These are phyloP conservation scores for Chimonanthus praecox DNA, from an alignment of 164 flowering plant genomes.

Conservation along the genomic window DNA sequence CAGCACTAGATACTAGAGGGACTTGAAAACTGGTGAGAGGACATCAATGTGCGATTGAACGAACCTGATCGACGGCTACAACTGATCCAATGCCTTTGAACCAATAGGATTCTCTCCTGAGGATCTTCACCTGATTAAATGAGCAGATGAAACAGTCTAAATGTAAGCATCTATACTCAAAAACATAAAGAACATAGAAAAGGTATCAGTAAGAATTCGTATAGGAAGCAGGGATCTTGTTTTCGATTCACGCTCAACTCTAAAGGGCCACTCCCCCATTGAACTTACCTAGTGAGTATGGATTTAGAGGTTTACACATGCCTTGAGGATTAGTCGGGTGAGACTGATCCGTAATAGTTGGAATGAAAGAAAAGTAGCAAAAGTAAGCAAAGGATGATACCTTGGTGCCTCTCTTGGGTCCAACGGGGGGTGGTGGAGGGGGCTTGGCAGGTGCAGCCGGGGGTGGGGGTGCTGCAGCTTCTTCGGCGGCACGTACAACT, in stretches of 20 bases:
- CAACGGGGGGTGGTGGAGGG: slow-evolving; percentile 83
- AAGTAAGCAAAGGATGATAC: slow-evolving; percentile 17
- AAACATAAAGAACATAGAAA: neutral
- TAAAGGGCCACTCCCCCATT: too few species aligned
- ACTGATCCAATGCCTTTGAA: slow-evolving; percentile 87
- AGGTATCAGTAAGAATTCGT: too few species aligned
- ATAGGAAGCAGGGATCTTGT: neutral
- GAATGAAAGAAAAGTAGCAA: neutral
- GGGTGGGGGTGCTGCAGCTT: slow-evolving; percentile 35
- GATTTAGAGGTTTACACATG: too few species aligned
- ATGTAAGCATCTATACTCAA: neutral
- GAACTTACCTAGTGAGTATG: too few species aligned
- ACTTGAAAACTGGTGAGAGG: too few species aligned
- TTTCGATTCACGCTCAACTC: too few species aligned
- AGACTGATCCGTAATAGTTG: neutral
- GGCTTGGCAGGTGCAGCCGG: slow-evolving; percentile 29
- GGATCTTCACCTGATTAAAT: slow-evolving; percentile 67
- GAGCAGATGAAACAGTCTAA: neutral
- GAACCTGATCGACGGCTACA: slow-evolving; percentile 96
- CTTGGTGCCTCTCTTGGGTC: slow-evolving; percentile 96
- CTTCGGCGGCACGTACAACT: slow-evolving; percentile 66
- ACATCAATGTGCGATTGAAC: neutral
- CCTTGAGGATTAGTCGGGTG: too few species aligned
- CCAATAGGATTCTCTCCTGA: slow-evolving; percentile 95
- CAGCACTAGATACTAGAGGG: too few species aligned